Conservation (phyloP, 345 rosid species). For the Heritiera fomes region DNA sequence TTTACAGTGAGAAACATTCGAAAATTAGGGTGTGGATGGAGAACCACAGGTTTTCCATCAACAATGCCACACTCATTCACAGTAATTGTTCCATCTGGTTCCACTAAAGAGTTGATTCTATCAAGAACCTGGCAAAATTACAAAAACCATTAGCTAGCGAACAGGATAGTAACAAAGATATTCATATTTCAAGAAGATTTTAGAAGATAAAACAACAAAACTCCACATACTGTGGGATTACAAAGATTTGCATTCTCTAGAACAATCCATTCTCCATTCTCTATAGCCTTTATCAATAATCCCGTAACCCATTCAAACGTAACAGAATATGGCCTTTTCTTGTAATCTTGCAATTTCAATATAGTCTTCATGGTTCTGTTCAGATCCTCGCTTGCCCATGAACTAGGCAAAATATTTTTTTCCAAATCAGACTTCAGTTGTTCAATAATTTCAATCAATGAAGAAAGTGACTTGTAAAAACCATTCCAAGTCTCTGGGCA, state of each 20-base stretch:
- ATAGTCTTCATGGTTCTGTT: conserved; percentile 49
- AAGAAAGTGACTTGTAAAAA: conserved; percentile 44
- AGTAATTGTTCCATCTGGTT: conserved; percentile 82
- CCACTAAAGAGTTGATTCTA: conserved; percentile 95
- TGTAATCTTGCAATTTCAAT: conserved; percentile 53
- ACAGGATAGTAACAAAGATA: background rate
- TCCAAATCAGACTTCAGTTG: conserved; percentile 48
- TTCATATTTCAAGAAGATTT: conserved; percentile 21
- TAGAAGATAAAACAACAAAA: background rate
- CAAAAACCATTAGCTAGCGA: conserved; percentile 8
- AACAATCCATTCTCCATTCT: conserved; percentile 94
- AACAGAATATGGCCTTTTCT: conserved; percentile 48
- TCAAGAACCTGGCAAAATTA: conserved; percentile 74
- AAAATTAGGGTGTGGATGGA: conserved; percentile 81
- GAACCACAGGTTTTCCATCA: conserved; percentile 82
- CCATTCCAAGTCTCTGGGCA: conserved; percentile 31
- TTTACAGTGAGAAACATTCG: conserved; percentile 85
- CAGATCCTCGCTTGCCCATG: conserved; percentile 58
- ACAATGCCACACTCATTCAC: conserved; percentile 84
- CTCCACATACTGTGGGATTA: conserved; percentile 77
- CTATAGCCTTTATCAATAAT: conserved; percentile 76
- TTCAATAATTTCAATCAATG: conserved; percentile 51
- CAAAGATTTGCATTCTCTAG: conserved; percentile 95
- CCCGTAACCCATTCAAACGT: conserved; percentile 97
- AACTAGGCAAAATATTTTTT: conserved; percentile 36